Evolutionary conservation across 129 eudicot genomes (phyloP).

Genomic region (Lactuca sativa): DNA sequence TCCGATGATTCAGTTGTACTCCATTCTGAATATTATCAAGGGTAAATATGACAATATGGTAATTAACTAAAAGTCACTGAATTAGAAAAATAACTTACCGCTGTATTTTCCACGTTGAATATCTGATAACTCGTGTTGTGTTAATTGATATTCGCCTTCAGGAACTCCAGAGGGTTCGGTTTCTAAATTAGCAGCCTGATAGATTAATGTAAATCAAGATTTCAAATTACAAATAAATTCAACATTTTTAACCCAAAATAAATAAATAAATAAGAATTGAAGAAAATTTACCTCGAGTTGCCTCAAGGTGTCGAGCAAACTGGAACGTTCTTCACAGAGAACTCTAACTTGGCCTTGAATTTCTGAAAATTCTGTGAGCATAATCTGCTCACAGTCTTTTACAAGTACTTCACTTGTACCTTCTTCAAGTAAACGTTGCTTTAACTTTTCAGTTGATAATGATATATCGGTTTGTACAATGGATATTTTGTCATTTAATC

Average conservation of each 20-base stretch:
- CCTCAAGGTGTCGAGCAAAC: conserved; percentile 39
- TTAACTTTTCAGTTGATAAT: conserved; percentile 67
- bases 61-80: neutral
- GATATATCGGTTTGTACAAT: conserved; percentile 48
- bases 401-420: conserved; percentile 33
- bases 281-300: conserved; percentile 30
- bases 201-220: conserved; percentile 16
- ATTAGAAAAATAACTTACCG: conserved; percentile 32
- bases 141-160: conserved; percentile 57
- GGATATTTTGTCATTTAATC: conserved; percentile 48
- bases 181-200: conserved; percentile 72
- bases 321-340: conserved; percentile 40
- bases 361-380: conserved; percentile 41
- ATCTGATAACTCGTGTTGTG: conserved; percentile 52
- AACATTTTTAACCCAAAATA: neutral
- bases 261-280: neutral
- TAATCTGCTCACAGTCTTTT: conserved; percentile 43
- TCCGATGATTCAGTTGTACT: conserved; percentile 92
- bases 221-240: neutral
- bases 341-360: conserved; percentile 38
- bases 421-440: conserved; percentile 42
- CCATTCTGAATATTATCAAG: conserved; percentile 45
- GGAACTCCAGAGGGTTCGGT: conserved; percentile 69
- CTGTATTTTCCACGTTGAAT: conserved; percentile 56
- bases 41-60: neutral